A percentile compares a stretch with the other conserved stretches of the same genome.
Conservation (phyloP, 2,329 filamentous ascomycete species). For the Colletotrichum plurivorum region DNA sequence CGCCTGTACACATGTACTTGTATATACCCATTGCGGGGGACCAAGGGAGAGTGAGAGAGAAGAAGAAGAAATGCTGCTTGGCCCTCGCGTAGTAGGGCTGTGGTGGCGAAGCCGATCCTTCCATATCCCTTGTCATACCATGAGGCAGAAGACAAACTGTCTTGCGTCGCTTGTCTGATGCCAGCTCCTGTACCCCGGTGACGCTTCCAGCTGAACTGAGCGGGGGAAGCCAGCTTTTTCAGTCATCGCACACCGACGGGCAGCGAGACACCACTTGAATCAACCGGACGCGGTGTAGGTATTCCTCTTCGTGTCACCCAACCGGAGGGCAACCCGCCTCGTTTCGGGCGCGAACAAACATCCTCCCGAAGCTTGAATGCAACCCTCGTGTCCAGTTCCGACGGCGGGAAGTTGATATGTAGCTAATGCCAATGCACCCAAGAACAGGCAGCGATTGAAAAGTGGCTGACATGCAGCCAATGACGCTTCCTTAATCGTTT, state of each 20-base stretch:
- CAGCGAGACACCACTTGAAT: not conserved
- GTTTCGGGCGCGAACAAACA: constrained; percentile 13
- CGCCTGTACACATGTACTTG: constrained; percentile 6
- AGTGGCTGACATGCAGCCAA: constrained; percentile 28
- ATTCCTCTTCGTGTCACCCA: not conserved
- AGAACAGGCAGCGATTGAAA: constrained; percentile 16
- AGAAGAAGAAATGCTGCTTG: not conserved
- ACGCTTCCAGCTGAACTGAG: not conserved
- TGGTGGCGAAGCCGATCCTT: constrained; percentile 28
- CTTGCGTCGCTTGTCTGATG: not conserved
- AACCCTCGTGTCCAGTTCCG: not conserved
- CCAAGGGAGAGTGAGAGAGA: constrained; percentile 2
- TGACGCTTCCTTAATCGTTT: not conserved
- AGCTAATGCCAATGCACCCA: constrained; percentile 9
- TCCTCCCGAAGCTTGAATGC: not conserved
- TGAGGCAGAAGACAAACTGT: not conserved
- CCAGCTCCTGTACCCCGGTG: not conserved
- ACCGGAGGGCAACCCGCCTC: constrained; percentile 6
- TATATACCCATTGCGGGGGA: constrained; percentile 12
- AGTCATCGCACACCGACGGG: not conserved
- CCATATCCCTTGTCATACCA: constrained; percentile 20
- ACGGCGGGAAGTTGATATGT: not conserved
- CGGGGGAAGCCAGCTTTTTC: not conserved
- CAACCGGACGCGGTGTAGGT: not conserved
- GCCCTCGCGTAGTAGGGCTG: not conserved